Evolutionary conservation across 2,329 filamentous ascomycete species (phyloP).

Genomic region (Myriosclerotinia curreyana): DNA sequence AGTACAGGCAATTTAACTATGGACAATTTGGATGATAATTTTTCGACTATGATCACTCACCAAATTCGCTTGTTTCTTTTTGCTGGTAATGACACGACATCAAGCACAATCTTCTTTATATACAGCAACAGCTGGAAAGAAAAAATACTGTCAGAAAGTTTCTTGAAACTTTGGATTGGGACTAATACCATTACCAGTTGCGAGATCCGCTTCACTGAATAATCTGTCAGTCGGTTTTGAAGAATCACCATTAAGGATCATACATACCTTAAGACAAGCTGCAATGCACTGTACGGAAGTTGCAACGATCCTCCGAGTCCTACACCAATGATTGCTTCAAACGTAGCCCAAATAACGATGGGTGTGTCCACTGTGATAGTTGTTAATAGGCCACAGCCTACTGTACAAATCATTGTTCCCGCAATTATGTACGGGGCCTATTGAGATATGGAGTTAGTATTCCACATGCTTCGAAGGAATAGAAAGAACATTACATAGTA

Average conservation of each 20-base stretch:
- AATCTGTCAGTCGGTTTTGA: not conserved
- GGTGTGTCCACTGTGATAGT: constrained; percentile 42
- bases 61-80: too few species aligned
- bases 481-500: constrained; percentile 1
- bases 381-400: constrained; percentile 22
- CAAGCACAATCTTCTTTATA: too few species aligned
- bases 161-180: not conserved
- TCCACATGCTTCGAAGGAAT: not conserved
- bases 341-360: constrained; percentile 48
- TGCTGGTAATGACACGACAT: too few species aligned
- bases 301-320: constrained; percentile 47
- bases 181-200: constrained; percentile 2
- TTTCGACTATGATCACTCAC: too few species aligned
- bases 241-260: not conserved
- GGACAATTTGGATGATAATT: too few species aligned
- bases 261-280: constrained; percentile 43
- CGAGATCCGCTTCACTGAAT: not conserved
- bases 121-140: not conserved
- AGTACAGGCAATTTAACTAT: too few species aligned
- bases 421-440: constrained; percentile 27
- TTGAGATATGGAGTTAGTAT: not conserved
- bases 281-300: constrained; percentile 48
- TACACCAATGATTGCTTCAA: constrained; percentile 47
- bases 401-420: constrained; percentile 33
- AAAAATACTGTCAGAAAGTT: not conserved